phyloP scores from a whole-genome alignment of 2,329 filamentous ascomycete species.

The Lecanicillium sp. region DNA sequence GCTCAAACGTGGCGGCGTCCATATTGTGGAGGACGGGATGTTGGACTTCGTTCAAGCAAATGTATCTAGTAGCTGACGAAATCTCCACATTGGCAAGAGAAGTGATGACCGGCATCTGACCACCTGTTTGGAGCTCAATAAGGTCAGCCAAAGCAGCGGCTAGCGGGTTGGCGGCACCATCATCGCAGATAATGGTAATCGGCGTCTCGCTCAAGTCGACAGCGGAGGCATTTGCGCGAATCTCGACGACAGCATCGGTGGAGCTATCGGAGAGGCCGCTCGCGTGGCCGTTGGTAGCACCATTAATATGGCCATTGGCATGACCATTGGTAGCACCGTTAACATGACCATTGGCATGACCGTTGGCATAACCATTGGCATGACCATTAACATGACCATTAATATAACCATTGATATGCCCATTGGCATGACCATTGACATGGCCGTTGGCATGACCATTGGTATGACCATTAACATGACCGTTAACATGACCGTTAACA shows the following conservation, averaged over 20 bases:
- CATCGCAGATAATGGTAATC: slow-evolving; percentile 23
- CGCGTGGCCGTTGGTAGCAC: neutral
- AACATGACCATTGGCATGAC: slow-evolving; percentile 5
- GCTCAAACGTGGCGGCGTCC: slow-evolving; percentile 31
- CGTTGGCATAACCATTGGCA: neutral
- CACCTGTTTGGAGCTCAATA: slow-evolving; percentile 20
- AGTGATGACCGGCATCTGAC: slow-evolving; percentile 17
- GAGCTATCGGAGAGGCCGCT: neutral
- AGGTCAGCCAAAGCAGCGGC: slow-evolving; percentile 18
- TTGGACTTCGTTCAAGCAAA: slow-evolving; percentile 41
- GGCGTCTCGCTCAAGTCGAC: slow-evolving; percentile 15
- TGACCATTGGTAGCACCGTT: slow-evolving; percentile 12
- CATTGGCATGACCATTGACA: neutral
- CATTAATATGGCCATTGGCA: slow-evolving; percentile 7
- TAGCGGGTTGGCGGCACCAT: slow-evolving; percentile 15
- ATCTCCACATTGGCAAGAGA: slow-evolving; percentile 17
- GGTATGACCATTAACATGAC: neutral
- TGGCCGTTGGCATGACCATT: neutral
- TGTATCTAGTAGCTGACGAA: slow-evolving; percentile 21
- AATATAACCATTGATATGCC: neutral
- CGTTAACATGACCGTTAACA: neutral
- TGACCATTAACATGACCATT: neutral
- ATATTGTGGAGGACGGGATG: slow-evolving; percentile 36
- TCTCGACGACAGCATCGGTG: neutral
- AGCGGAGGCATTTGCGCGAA: neutral